Base-by-base conservation (phyloP, 257 asterid species). In the Scutellaria barbata region DNA sequence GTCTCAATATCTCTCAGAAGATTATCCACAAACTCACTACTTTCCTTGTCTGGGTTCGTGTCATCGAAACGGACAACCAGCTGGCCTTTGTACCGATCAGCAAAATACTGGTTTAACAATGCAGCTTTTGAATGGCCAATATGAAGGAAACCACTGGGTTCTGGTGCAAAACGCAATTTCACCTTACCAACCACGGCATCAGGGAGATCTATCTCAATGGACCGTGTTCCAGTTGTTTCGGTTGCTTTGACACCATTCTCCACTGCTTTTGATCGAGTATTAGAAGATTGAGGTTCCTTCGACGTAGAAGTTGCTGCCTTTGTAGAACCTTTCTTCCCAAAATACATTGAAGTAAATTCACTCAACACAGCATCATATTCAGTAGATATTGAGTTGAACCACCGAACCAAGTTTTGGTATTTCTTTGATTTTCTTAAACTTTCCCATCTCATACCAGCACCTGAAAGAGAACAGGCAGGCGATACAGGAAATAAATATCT, bases 61-160 rank as follows among this genome's bases (percentile, higher is more conserved):
- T 91, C 97, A 51, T 94, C 99, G 77, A 94, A 91, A 22, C 99
- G 88, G 68, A 91, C 72, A 66, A 91, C 75, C 79, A 94, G 66
- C 77, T 89, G 69, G 13, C 97, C 97, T 72, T 88, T 74, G 81
- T 91, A 94, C 54, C 92, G 87, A 46, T 94, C 87, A 37, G 96
- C 95, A 77, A 94, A 94, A 64, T 91, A 89, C 78, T 89, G 88
- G 74, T 94, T 94, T 46, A 89, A 80, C 55, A 94, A 72, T 52
- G 99, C 99, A 42, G 99, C 97, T 85, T 94, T 91, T 10, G 99
- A 84, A 72, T 94, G 99, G 20, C 99, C 99, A 17, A 94, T 94
- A 74, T 94, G 99, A 64, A 94, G 99, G 80, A 79, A 94, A 8
- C 99, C 99, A 68, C 98, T 94, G 40, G 97, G 99, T 74, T 94